Base-by-base conservation (phyloP, 805 yeast genomes). In the Starmerella bombi region DNA sequence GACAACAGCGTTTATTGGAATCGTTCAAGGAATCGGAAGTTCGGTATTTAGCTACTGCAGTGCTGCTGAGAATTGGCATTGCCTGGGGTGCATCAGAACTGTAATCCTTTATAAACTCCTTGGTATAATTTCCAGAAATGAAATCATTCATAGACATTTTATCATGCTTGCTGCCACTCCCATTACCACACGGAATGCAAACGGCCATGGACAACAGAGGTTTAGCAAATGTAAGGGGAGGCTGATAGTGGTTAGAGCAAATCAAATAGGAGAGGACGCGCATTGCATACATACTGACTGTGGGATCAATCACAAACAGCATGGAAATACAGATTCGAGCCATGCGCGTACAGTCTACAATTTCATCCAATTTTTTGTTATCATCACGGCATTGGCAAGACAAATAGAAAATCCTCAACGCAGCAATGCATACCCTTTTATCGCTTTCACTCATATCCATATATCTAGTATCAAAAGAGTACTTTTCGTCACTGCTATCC, bases 161-260 rank as follows among this genome's bases (percentile, higher is more conserved):
- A 6, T 33, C 35, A 2, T 38, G 2, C 9, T 21, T 15, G 5
- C 22, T 15, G 2, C 37, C 17, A 22, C 43, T 35, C 2, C 48
- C 40, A 19, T 37, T 44, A 3, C 34, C 38, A 27, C 33, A 44
- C 1, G 42, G 42, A 1, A 41, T 32, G 2, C 22, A 18, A 2
- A 33, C 16, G 10, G 45, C 31, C 34, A 32, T 16, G 5, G 23
- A 22, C 16, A 28, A 19, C 3, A 44, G 17, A 3, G 38, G 10
- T 6, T 17, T 21, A 1, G 32, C 30, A 5, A 42, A 19, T 2
- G 25, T 21, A 8, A 25, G 14, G 16, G 45, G 45, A 3, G 43
- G 42, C 14, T n/a, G 25, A 33, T 33, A 37, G 8, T n/a, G 23
- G 23, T 20, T 3, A 5, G 16, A 19, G 3, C 42, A 41, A 3